These are phyloP conservation scores for Chrysanthemum makinoi DNA, from an alignment of 129 eudicot genomes.

Conservation along the genomic window DNA sequence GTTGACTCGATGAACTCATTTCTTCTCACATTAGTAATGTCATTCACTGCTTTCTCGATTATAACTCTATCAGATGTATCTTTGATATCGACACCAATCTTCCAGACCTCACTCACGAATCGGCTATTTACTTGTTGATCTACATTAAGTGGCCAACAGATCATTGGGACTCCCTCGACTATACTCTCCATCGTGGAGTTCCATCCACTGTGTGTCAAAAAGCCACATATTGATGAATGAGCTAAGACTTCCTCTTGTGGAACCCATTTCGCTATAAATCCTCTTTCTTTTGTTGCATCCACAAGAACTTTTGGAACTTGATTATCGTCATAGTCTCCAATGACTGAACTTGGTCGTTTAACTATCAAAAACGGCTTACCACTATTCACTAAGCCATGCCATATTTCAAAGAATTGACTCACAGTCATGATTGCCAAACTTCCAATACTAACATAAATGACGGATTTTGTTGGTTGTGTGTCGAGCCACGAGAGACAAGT, in stretches of 20 bases:
- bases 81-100: slow-evolving; percentile 49
- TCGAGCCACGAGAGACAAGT: slow-evolving; percentile 52
- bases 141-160: slow-evolving; percentile 45
- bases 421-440: slow-evolving; percentile 33
- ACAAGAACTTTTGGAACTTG: slow-evolving; percentile 21
- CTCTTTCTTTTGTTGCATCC: slow-evolving; percentile 39
- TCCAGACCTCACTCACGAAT: slow-evolving; percentile 51
- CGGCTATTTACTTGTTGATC: slow-evolving; percentile 57
- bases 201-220: slow-evolving; percentile 63
- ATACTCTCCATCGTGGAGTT: slow-evolving; percentile 61
- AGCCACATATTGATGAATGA: slow-evolving; percentile 46
- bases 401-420: slow-evolving; percentile 38
- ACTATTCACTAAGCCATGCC: slow-evolving; percentile 50
- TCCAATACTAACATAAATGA: slow-evolving; percentile 48
- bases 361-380: slow-evolving; percentile 46
- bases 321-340: slow-evolving; percentile 13
- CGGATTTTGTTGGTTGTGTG: slow-evolving; percentile 36
- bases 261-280: slow-evolving; percentile 43
- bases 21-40: slow-evolving; percentile 26
- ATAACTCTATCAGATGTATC: slow-evolving; percentile 38
- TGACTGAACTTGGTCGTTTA: slow-evolving; percentile 31
- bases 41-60: slow-evolving; percentile 35
- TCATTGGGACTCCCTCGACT: slow-evolving; percentile 50
- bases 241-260: slow-evolving; percentile 59
- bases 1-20: slow-evolving; percentile 21